Evolutionary conservation across 441 rosid species (phyloP).

Genomic region (Adansonia rubrostipa): DNA sequence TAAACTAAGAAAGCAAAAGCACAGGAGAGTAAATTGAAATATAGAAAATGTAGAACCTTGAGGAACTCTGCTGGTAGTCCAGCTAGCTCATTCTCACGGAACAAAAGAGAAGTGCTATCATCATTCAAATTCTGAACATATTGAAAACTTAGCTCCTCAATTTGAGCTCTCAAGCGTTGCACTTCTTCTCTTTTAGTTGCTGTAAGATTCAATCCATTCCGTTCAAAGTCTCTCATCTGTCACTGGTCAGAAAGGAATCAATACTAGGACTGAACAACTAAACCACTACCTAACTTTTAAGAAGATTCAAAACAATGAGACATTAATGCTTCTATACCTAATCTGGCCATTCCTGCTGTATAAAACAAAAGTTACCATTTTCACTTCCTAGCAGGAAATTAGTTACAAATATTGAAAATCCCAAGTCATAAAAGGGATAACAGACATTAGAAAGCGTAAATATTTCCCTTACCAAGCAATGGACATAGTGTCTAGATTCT

Average conservation of each 20-base stretch:
- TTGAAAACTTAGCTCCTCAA: slow-evolving; percentile 71
- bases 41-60: slow-evolving; percentile 47
- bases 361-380: background rate
- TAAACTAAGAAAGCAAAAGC: slow-evolving; percentile 5
- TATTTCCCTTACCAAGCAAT: slow-evolving; percentile 75
- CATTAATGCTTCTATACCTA: background rate
- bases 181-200: slow-evolving; percentile 80
- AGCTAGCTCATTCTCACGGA: slow-evolving; percentile 67
- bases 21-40: slow-evolving; percentile 22
- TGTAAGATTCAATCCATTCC: slow-evolving; percentile 88
- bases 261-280: slow-evolving; percentile 33
- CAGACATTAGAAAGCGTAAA: slow-evolving; percentile 15
- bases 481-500: slow-evolving; percentile 65
- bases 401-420: background rate
- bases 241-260: slow-evolving; percentile 69
- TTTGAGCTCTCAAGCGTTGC: slow-evolving; percentile 68
- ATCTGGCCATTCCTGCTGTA: background rate
- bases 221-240: slow-evolving; percentile 94
- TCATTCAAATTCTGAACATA: slow-evolving; percentile 77
- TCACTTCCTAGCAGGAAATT: background rate
- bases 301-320: slow-evolving; percentile 16
- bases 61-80: slow-evolving; percentile 80
- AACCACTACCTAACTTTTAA: background rate
- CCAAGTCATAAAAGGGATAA: background rate
- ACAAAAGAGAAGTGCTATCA: slow-evolving; percentile 66